A percentile compares a stretch with the other conserved stretches of the same genome.
Conservation (phyloP, 768 basidiomycete genomes). For the Leccinum uliginosum region DNA sequence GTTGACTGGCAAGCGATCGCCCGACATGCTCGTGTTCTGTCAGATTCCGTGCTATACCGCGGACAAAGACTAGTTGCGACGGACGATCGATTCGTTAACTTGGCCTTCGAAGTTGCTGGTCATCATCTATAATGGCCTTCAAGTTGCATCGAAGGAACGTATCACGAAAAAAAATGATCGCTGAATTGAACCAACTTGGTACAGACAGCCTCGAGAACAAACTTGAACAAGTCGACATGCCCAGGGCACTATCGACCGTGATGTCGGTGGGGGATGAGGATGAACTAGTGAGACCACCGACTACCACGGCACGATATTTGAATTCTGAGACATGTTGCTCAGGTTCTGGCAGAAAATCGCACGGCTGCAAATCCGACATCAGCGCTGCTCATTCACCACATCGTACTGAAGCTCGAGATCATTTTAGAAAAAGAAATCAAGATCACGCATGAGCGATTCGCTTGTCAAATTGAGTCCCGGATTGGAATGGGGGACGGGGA, state of each 20-base stretch:
- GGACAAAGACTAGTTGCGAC: too few species aligned
- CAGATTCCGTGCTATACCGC: too few species aligned
- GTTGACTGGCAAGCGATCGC: too few species aligned
- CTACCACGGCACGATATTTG: neutral
- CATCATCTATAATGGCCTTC: too few species aligned
- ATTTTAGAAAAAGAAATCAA: slow-evolving; percentile 91
- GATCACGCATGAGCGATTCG: slow-evolving; percentile 82
- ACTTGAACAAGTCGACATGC: slow-evolving; percentile 78
- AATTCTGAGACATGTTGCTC: slow-evolving; percentile 7
- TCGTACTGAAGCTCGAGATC: slow-evolving; percentile 81
- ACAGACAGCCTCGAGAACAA: slow-evolving; percentile 52
- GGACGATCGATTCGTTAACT: too few species aligned
- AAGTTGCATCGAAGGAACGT: slow-evolving; percentile 78
- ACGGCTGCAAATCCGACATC: slow-evolving; percentile 76
- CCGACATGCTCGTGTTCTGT: too few species aligned
- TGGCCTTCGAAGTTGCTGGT: too few species aligned
- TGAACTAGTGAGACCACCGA: slow-evolving; percentile 63
- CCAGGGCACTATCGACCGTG: slow-evolving; percentile 65
- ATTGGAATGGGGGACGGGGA: slow-evolving; percentile 72
- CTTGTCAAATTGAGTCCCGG: slow-evolving; percentile 80
- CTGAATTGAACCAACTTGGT: slow-evolving; percentile 80
- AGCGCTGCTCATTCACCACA: slow-evolving; percentile 79
- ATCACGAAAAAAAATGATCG: slow-evolving; percentile 79
- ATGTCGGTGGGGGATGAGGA: slow-evolving; percentile 90
- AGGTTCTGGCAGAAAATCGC: slow-evolving; percentile 70